Percentiles rank a stretch among this genome's conserved stretches.
Evolutionary conservation across 805 yeast species (phyloP).

Genomic region (Lachancea kluyveri): DNA sequence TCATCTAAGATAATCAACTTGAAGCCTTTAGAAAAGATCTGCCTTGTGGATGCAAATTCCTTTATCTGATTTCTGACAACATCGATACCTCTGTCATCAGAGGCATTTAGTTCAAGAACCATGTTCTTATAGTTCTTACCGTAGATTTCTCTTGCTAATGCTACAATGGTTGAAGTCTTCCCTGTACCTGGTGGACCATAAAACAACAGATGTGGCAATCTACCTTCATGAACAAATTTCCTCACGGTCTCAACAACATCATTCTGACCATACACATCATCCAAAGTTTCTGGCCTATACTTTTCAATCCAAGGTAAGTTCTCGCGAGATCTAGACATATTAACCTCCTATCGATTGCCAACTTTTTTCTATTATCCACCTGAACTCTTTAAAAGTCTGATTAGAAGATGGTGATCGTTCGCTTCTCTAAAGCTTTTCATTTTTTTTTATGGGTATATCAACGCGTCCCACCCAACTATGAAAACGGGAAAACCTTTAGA

Average conservation of each 20-base stretch:
- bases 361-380: too few species aligned
- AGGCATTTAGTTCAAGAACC: conserved; percentile 93
- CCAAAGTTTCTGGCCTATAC: conserved; percentile 78
- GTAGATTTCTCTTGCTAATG: conserved; percentile 79
- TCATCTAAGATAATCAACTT: conserved; percentile 91
- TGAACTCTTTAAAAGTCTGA: too few species aligned
- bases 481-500: too few species aligned
- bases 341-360: too few species aligned
- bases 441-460: too few species aligned
- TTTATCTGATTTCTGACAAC: conserved; percentile 97
- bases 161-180: conserved; percentile 82
- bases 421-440: too few species aligned
- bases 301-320: conserved; percentile 91
- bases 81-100: conserved; percentile 96
- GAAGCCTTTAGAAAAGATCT: conserved; percentile 80
- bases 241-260: conserved; percentile 82
- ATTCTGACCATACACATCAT: conserved; percentile 87
- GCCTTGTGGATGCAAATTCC: conserved; percentile 93
- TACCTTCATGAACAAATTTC: conserved; percentile 75
- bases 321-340: conserved; percentile 26
- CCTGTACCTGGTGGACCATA: conserved; percentile 97
- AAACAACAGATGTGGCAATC: conserved; percentile 84
- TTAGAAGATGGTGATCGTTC: too few species aligned
- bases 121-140: conserved; percentile 78
- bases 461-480: too few species aligned